These are phyloP conservation scores for Pseudocohnilembus persalinus DNA, from an alignment of 169 alveolate species.

Conservation along the genomic window DNA sequence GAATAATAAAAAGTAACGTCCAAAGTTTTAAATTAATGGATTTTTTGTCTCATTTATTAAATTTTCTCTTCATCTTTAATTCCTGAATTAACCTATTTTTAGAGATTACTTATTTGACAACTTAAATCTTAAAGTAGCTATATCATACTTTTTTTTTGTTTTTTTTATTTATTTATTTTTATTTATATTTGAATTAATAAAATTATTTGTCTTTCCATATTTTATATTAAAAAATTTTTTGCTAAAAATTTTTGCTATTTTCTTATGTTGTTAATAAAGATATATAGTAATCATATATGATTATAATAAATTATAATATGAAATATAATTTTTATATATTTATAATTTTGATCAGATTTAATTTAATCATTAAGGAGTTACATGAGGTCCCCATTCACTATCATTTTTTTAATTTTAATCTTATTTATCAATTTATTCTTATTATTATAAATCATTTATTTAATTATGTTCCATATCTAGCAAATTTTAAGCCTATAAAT, in stretches of 20 bases:
- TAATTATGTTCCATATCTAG: background rate
- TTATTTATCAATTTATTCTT: too few relatives aligned
- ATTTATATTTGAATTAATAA: too few relatives aligned
- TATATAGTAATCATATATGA: background rate
- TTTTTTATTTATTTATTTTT: too few relatives aligned
- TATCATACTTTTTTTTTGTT: background rate
- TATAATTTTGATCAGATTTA: too few relatives aligned
- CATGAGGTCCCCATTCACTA: background rate
- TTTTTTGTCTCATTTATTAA: background rate
- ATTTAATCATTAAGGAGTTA: background rate
- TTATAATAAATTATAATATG: too few relatives aligned
- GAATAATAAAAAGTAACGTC: background rate
- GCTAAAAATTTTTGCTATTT: background rate
- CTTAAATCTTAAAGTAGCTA: background rate
- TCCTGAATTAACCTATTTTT: background rate
- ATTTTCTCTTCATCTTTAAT: background rate
- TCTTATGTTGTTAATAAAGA: background rate
- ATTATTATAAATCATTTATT: too few relatives aligned
- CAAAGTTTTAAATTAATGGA: too few relatives aligned
- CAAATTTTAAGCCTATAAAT: too few relatives aligned
- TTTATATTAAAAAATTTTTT: too few relatives aligned
- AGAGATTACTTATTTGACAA: background rate
- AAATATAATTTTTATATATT: too few relatives aligned
- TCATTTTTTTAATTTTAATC: background rate
- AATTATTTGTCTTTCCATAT: too few relatives aligned